Evolutionary conservation across 371 early-diverging fungal species (phyloP), one percentile per base, ranked within the genome.

Genomic region (Apophysomyces variabilis): DNA sequence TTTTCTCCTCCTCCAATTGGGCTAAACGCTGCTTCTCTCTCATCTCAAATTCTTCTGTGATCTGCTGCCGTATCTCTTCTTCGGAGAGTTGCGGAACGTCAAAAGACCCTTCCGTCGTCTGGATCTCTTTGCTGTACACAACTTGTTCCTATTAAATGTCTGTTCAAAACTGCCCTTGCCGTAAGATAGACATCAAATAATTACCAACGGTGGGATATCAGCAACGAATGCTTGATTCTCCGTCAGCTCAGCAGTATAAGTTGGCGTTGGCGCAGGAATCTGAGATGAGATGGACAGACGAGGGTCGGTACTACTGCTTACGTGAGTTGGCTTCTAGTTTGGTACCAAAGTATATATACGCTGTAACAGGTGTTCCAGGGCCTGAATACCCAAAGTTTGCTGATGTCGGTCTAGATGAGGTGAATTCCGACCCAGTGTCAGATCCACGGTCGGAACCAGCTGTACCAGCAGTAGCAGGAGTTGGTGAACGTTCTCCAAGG

Each of bases 51-150:
- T 87, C 89, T 16, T 85, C 89, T 62, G 79, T 79, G 58, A 90
- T 77, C 65, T 87, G 81, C 60, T 76, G 71, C 60, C 88, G 69
- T 13, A 90, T 82, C 58, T 88, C 89, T 62, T 87, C 86, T 69
- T 91, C 92, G 39, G 82, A 76, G 6, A 71, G 54, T 39, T 83
- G 71, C 1, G 87, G 88, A 58, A 79, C 83, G 65, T 89, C 90
- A 67, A 80, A 81, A 7, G 82, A 80, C 43, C 78, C 82, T 54
- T 87, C 91, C 1, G 85, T 79, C 4, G 96, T 96, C 69, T 97
- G 98, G 14, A 90, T 88, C 67, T 94, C 95, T 75, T 96, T 96
- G 76, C 87, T 91, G 79, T 96, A 96, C 18, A 88, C 86, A n/a
- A 96, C 93, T 57, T 84, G 84, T 80, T 95, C 95, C 91, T 92